A percentile compares a stretch with the other conserved stretches of the same genome.
phyloP scores from a whole-genome alignment of 495 filamentous ascomycete genomes.

The Aspergillus ellipticus region DNA sequence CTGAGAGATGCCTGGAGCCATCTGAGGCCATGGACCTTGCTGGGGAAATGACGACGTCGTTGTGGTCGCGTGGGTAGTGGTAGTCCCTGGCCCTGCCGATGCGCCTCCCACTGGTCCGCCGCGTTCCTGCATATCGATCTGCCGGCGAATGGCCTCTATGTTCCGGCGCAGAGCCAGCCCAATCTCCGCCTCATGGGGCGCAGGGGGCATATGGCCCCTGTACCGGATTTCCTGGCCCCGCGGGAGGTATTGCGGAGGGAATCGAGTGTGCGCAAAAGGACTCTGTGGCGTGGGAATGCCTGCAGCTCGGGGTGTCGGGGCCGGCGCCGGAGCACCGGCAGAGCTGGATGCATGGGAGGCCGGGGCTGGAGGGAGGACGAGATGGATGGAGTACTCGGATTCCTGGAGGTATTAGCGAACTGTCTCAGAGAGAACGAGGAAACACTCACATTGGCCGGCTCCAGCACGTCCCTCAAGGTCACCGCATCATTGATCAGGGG shows the following conservation, averaged over 20 bases:
- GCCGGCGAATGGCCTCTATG: constrained; percentile 20
- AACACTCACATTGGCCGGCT: constrained; percentile 48
- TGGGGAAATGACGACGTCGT: constrained; percentile 17
- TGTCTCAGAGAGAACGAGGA: not conserved
- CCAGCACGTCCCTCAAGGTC: constrained; percentile 57
- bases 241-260: constrained; percentile 7
- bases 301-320: not conserved
- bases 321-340: not conserved
- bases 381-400: constrained; percentile 48
- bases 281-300: constrained; percentile 3
- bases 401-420: constrained; percentile 34
- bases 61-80: not conserved
- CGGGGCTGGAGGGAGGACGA: constrained; percentile 53
- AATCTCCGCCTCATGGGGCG: constrained; percentile 16
- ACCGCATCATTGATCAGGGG: constrained; percentile 49
- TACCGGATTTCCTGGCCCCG: constrained; percentile 14
- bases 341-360: constrained; percentile 7
- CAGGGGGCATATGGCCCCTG: constrained; percentile 11
- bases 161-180: constrained; percentile 15
- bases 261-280: constrained; percentile 5
- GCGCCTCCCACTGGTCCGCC: not conserved
- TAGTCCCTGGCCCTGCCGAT: not conserved
- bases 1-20: constrained; percentile 19
- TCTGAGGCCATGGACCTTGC: constrained; percentile 17
- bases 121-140: constrained; percentile 17